Base-by-base conservation (phyloP, 495 filamentous ascomycete genomes). In the Penicillium mononematosum region DNA sequence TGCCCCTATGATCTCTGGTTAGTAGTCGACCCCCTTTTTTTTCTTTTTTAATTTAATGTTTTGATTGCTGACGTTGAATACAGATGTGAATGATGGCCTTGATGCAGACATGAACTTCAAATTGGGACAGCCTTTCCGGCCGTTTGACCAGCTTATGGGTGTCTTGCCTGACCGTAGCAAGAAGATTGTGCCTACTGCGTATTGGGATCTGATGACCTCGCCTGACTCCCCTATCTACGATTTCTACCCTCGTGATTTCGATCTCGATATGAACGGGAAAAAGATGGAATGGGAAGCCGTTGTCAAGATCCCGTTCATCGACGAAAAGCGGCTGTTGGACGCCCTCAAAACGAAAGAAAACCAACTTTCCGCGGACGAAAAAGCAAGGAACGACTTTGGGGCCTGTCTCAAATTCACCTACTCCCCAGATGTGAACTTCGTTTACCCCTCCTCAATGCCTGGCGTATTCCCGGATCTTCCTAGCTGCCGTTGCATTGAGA, bases 201-300 rank as follows among this genome's bases (percentile, higher is more conserved):
- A 97, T 70, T 89, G 89, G 71, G 84, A 89, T 11, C 79, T 99
- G 22, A 99, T 99, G 95, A 96, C 89, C 4, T 87, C 90, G 46
- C 75, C 84, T 0, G 81, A 90, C 4, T 97, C 93, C n/a, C 92
- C 95, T 12, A 98, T 99, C 70, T 90, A 96, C 63, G 93, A 98
- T 65, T 98, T 99, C 73, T 99, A 99, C 66, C 95, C 95, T 27
- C 83, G 93, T 55, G 93, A 98, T 59, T 99, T 99, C 61, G 92
- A 96, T 60, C 81, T 99, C 19, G 95, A 99, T 66, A 97, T 98
- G 93, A 97, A 98, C 63, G 95, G 95, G 53, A 99, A 99, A 80
- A 99, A 96, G 78, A 95, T 96, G 91, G 95, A 98, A 61, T 99
- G 95, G 95, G 95, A 99, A 65, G 95, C 94, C 31, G 92, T 99